phyloP scores from a whole-genome alignment of 345 rosid genomes.

The Salix dunnii region DNA sequence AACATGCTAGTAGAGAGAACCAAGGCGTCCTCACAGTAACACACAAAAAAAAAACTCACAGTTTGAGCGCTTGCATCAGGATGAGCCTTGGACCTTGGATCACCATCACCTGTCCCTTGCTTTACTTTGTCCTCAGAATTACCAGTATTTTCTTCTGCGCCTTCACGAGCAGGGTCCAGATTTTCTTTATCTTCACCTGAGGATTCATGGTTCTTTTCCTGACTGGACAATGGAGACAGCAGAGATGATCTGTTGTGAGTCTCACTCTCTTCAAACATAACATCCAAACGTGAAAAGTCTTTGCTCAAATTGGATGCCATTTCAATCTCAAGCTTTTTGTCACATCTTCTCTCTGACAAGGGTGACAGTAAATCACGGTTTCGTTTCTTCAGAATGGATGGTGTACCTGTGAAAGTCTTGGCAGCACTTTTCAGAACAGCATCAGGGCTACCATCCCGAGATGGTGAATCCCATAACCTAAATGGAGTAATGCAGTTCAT shows the following conservation, averaged over 20 bases:
- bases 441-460: conserved; percentile 66
- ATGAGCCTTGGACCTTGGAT: conserved; percentile 32
- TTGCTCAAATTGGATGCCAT: conserved; percentile 59
- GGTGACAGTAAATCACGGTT: conserved; percentile 84
- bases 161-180: conserved; percentile 20
- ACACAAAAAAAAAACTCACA: conserved; percentile 34
- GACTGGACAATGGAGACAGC: conserved; percentile 33
- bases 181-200: conserved; percentile 56
- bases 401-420: conserved; percentile 66
- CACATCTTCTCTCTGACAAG: conserved; percentile 67
- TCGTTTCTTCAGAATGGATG: conserved; percentile 88
- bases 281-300: conserved; percentile 84
- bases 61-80: conserved; percentile 17
- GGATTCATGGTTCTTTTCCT: conserved; percentile 26
- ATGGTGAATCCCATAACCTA: conserved; percentile 89
- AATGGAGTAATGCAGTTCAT: conserved; percentile 79
- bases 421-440: conserved; percentile 70
- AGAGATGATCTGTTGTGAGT: conserved; percentile 28
- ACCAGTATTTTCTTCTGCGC: conserved; percentile 26
- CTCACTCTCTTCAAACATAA: conserved; percentile 60
- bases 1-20: too few relatives aligned
- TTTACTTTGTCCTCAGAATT: conserved; percentile 26
- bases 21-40: too few relatives aligned
- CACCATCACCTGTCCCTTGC: conserved; percentile 29
- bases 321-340: conserved; percentile 78